phyloP scores from a whole-genome alignment of 139 green algal species.

The Chlamydomonas incerta region DNA sequence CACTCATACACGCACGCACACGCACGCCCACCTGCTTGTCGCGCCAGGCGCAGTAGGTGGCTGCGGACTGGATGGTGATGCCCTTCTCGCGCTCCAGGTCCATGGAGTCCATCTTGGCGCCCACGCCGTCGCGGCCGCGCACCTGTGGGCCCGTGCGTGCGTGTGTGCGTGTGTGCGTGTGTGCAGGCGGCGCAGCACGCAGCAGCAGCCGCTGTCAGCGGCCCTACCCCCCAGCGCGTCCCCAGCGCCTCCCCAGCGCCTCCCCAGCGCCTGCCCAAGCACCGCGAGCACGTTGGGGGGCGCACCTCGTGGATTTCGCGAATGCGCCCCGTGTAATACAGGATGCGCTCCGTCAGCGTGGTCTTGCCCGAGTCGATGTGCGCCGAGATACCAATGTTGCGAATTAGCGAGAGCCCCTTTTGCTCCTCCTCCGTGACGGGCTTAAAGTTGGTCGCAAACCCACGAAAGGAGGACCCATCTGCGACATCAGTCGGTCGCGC shows the following conservation, averaged over 20 bases:
- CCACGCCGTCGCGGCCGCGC: conserved; percentile 96
- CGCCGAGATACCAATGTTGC: conserved; percentile 98
- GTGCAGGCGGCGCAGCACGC: no score
- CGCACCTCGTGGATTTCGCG: conserved; percentile 96
- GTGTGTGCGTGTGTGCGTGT: no score
- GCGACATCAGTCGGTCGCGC: neutral
- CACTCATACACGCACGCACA: neutral
- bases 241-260: no score
- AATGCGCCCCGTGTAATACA: conserved; percentile 99
- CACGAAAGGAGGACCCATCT: neutral
- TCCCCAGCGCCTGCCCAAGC: no score
- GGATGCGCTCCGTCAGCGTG: conserved; percentile 97
- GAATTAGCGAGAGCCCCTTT: conserved; percentile 62
- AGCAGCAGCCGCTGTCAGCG: no score
- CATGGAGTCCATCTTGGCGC: conserved; percentile 99
- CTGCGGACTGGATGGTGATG: conserved; percentile 98
- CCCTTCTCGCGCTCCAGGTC: conserved; percentile 99
- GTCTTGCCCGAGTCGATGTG: conserved; percentile 99
- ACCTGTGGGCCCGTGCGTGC: conserved; percentile 74
- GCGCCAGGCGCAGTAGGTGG: conserved; percentile 94
- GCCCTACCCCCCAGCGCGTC: no score
- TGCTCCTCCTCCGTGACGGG: conserved; percentile 54
- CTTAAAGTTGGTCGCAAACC: conserved; percentile 7
- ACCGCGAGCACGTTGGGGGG: no score
- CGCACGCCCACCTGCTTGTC: conserved; percentile 67